Percentiles rank a stretch among this genome's conserved stretches.
These are phyloP conservation scores for Podaxis carcinomalis DNA, from an alignment of 768 basidiomycete genomes.

Conservation along the genomic window DNA sequence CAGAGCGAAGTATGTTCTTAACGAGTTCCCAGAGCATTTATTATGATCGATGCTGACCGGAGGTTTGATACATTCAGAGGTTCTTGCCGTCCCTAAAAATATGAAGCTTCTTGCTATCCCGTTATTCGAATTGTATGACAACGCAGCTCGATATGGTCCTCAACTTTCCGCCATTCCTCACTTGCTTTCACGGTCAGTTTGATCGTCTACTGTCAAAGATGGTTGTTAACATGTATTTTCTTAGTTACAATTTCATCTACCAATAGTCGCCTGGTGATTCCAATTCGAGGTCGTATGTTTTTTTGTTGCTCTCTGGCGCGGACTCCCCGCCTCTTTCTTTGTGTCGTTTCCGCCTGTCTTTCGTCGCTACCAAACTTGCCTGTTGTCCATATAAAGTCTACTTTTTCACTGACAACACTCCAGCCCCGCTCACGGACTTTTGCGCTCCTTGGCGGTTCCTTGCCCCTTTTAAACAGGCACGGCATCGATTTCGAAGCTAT, in stretches of 20 bases:
- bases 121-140: constrained; percentile 96
- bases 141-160: constrained; percentile 92
- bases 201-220: not conserved
- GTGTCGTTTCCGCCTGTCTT: not conserved
- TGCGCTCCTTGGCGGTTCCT: not conserved
- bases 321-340: not conserved
- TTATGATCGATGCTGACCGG: not conserved
- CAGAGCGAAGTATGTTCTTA: constrained; percentile 75
- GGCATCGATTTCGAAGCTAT: too few relatives aligned
- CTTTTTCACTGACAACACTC: not conserved
- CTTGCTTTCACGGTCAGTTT: constrained; percentile 51
- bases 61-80: constrained; percentile 48
- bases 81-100: constrained; percentile 95
- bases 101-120: constrained; percentile 98
- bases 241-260: constrained; percentile 80
- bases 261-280: constrained; percentile 34
- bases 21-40: not conserved
- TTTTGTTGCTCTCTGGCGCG: not conserved
- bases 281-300: not conserved
- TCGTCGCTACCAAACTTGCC: not conserved
- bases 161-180: constrained; percentile 94
- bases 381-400: not conserved
- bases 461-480: too few relatives aligned
- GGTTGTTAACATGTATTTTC: constrained; percentile 53
- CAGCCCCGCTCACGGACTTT: too few relatives aligned